Conservation (phyloP, 2,329 filamentous ascomycete genomes). For the Neofusicoccum sp. region DNA sequence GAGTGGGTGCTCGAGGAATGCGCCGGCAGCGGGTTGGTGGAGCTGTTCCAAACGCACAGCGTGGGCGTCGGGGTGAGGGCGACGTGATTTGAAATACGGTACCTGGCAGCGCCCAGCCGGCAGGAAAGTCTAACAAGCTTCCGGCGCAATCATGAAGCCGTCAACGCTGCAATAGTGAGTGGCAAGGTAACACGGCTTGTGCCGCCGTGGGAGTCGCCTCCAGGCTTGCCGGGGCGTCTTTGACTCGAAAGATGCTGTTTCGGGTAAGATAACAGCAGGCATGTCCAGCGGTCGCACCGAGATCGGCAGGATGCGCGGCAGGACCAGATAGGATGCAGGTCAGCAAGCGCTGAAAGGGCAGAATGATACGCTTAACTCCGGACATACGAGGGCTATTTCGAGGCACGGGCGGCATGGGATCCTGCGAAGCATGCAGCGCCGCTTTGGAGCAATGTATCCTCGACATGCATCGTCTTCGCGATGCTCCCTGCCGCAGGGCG, state of each 20-base stretch:
- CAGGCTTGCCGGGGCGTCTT: background rate
- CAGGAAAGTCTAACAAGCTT: background rate
- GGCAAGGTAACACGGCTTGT: background rate
- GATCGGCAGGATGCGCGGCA: background rate
- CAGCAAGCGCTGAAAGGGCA: background rate
- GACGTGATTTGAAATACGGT: conserved; percentile 12
- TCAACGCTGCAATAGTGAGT: background rate
- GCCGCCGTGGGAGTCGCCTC: background rate
- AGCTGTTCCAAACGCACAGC: conserved; percentile 72
- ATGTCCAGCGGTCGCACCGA: background rate
- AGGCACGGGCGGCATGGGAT: background rate
- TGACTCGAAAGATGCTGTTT: background rate
- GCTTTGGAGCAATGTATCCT: no score
- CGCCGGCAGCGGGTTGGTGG: conserved; percentile 66
- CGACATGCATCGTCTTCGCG: no score
- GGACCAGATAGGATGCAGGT: background rate
- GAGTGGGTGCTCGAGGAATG: conserved; percentile 71
- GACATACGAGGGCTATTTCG: background rate
- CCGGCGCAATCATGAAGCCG: background rate
- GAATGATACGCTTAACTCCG: background rate
- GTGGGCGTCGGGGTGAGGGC: conserved; percentile 63
- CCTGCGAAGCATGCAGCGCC: no score
- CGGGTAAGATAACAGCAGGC: background rate
- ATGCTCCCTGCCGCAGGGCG: background rate
- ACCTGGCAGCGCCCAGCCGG: background rate